Evolutionary conservation across 1,139 yeast genomes (phyloP).

Genomic region (Sugiyamaella grinbergsii): DNA sequence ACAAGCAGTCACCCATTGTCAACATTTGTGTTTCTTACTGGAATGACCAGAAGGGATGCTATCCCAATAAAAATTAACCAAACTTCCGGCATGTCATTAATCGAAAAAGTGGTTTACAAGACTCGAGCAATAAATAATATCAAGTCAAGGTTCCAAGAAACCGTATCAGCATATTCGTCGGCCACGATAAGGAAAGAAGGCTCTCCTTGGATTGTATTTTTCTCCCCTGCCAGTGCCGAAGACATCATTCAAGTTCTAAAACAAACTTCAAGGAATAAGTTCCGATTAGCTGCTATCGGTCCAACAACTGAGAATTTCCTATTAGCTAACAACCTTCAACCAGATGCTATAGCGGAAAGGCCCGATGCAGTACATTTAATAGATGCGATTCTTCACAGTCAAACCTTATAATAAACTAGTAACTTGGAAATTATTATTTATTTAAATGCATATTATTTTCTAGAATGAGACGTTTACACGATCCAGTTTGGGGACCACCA

Average conservation of each 20-base stretch:
- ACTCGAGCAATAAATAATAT: constrained; percentile 59
- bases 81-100: constrained; percentile 51
- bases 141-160: constrained; percentile 36
- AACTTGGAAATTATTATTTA: neutral
- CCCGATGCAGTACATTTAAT: constrained; percentile 71
- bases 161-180: constrained; percentile 11
- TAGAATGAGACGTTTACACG: constrained; percentile 59
- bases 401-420: neutral
- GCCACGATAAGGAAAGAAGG: constrained; percentile 6
- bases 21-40: constrained; percentile 74
- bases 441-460: neutral
- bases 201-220: constrained; percentile 60
- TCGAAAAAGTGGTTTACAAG: constrained; percentile 68
- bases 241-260: constrained; percentile 50
- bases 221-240: constrained; percentile 88
- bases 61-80: constrained; percentile 62
- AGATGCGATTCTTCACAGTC: constrained; percentile 38
- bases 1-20: constrained; percentile 31
- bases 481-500: constrained; percentile 73
- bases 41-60: constrained; percentile 79
- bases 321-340: constrained; percentile 52
- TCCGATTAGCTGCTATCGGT: constrained; percentile 79
- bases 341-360: constrained; percentile 65
- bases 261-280: constrained; percentile 29
- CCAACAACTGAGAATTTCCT: constrained; percentile 84